Evolutionary conservation across 2,329 filamentous ascomycete species (phyloP).

Genomic region (Nakataea oryzae): DNA sequence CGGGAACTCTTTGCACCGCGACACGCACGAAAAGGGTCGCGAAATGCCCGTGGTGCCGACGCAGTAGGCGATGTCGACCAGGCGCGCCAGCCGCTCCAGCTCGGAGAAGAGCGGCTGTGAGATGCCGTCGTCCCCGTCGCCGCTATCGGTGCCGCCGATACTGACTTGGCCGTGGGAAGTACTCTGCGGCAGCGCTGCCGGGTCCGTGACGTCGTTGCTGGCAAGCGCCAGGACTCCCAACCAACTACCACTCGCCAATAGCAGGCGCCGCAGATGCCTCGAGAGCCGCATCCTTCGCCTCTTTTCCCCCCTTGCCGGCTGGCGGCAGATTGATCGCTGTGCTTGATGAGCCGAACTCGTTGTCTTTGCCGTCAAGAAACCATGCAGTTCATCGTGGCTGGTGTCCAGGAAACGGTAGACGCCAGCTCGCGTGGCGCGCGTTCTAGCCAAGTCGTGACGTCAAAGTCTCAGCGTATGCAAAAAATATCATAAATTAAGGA

Average conservation of each 20-base stretch:
- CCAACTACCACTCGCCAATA: not conserved
- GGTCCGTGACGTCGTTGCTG: not conserved
- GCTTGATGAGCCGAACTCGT: not conserved
- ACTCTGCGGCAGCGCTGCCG: not conserved
- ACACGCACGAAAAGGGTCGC: constrained; percentile 75
- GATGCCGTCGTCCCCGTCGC: constrained; percentile 20
- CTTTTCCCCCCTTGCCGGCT: not conserved
- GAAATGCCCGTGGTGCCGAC: constrained; percentile 74
- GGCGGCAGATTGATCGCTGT: not conserved
- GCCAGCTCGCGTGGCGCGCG: too few relatives aligned
- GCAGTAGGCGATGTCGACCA: constrained; percentile 93
- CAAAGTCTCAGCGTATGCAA: not conserved
- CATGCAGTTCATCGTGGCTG: not conserved
- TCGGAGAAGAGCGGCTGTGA: constrained; percentile 61
- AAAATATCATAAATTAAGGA: not conserved
- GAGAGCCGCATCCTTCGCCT: not conserved
- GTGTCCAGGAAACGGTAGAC: not conserved
- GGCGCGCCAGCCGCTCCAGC: constrained; percentile 77
- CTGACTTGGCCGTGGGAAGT: not conserved
- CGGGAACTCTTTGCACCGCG: constrained; percentile 76
- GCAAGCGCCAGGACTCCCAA: not conserved
- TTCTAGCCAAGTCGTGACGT: not conserved
- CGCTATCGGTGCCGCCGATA: not conserved
- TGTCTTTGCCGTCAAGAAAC: too few relatives aligned
- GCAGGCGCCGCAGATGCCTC: not conserved